Evolutionary conservation across 2,329 filamentous ascomycete genomes (phyloP).

Genomic region (Sclerotinia trifoliorum): DNA sequence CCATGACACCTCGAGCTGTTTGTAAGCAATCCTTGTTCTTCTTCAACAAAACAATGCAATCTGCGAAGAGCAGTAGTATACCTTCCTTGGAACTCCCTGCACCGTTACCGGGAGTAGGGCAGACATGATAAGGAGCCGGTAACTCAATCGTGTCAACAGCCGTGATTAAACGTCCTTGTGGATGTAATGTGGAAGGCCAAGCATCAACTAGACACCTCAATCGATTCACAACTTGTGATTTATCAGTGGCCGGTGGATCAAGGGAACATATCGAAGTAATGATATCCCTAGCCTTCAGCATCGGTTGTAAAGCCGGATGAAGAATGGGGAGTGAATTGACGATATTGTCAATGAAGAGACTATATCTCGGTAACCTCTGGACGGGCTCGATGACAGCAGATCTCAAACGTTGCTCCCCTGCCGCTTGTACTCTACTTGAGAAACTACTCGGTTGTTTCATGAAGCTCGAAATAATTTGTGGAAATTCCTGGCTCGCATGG

Average conservation of each 20-base stretch:
- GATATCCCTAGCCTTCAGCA: conserved; percentile 87
- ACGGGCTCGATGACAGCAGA: conserved; percentile 96
- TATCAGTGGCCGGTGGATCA: conserved; percentile 69
- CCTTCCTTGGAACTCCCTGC: conserved; percentile 50
- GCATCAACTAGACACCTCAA: conserved; percentile 73
- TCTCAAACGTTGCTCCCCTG: conserved; percentile 85
- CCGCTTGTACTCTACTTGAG: conserved; percentile 73
- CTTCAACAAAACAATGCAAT: conserved; percentile 73
- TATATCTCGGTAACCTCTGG: conserved; percentile 90
- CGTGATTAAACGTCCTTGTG: conserved; percentile 74
- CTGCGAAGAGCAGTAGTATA: conserved; percentile 81
- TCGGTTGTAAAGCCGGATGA: conserved; percentile 77
- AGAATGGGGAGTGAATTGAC: conserved; percentile 79
- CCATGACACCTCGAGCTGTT: conserved; percentile 73
- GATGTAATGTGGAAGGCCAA: conserved; percentile 72
- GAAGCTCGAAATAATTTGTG: conserved; percentile 74
- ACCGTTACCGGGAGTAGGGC: conserved; percentile 12
- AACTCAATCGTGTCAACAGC: conserved; percentile 80
- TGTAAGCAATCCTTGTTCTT: conserved; percentile 63
- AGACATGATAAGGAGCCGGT: conserved; percentile 63
- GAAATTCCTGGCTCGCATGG: conserved; percentile 82
- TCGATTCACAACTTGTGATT: conserved; percentile 70
- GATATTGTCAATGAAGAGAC: conserved; percentile 94
- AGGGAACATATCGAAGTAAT: conserved; percentile 96
- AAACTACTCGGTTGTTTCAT: conserved; percentile 81